Evolutionary conservation across 1,139 yeast species (phyloP), one percentile per base, ranked within the genome.

Genomic region (Candida gigantensis): DNA sequence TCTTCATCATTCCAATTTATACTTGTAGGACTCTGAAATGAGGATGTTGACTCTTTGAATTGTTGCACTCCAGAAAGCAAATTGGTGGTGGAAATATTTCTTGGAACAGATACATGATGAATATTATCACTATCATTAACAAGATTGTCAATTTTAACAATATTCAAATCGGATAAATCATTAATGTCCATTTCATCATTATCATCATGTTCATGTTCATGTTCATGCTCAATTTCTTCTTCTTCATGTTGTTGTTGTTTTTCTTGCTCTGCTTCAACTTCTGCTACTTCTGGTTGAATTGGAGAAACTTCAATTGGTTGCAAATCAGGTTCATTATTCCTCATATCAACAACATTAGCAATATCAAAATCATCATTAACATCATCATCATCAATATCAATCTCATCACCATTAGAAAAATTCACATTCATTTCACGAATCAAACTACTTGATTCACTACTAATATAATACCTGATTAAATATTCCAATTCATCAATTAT

Each of bases 401-500:
- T n/a, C 13, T 24, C 11, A 34, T 30, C 14, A 19, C 26, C 8
- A 24, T 36, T 36, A 23, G 29, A 11, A 31, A 15, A 38, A 4
- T 24, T 31, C n/a, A 30, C 36, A 14, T 40, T 32, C 28, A 52
- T 53, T 11, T 52, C 62, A 37, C 63, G 68, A 12, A 52, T 45
- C 9, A 58, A 55, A 3, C 59, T 52, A 8, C 52, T 49, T 16
- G 51, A 43, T 2, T 58, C 64, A 37, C 49, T 50, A 23, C 52
- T 50, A 17, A 65, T 51, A 42, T 65, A 70, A 45, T 55, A 64
- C 15, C 72, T 42, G 20, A 71, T 65, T 36, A 71, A 58, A 40
- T 52, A 69, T 45, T 76, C 77, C 44, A 86, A 75, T 55, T 88
- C 95, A 48, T 84, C 87, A 28, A 86, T 74, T 2, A 87, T 83